Evolutionary conservation across 768 basidiomycete species (phyloP).

Genomic region (Suillus subalutaceus): DNA sequence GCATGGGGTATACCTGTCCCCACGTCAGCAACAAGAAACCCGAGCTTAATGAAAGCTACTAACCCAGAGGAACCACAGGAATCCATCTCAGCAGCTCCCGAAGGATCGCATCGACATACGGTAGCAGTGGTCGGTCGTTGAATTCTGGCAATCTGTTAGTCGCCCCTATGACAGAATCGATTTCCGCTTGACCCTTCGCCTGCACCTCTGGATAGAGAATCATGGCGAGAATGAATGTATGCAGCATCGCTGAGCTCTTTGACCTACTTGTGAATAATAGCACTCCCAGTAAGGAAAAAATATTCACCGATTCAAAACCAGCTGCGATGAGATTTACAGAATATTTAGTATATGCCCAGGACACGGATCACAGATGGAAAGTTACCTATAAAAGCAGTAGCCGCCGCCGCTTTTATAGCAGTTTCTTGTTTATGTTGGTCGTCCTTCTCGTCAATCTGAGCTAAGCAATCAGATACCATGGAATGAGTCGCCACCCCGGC

Average conservation of each 20-base stretch:
- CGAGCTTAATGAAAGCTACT: background rate
- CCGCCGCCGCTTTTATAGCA: conserved; percentile 31
- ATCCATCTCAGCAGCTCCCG: conserved; percentile 37
- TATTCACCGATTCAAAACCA: conserved; percentile 28
- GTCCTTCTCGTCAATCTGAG: conserved; percentile 19
- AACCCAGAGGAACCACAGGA: conserved; percentile 28
- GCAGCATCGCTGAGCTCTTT: conserved; percentile 28
- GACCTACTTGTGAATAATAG: background rate
- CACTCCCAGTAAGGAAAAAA: background rate
- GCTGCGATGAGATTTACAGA: conserved; percentile 17
- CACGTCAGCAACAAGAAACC: background rate
- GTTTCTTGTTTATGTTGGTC: conserved; percentile 21
- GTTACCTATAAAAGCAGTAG: conserved; percentile 28
- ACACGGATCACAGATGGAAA: background rate
- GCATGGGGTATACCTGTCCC: conserved; percentile 28
- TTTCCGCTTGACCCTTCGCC: conserved; percentile 25
- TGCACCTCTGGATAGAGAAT: conserved; percentile 30
- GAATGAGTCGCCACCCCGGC: conserved; percentile 23
- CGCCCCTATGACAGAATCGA: conserved; percentile 30
- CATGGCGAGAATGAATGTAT: conserved; percentile 32
- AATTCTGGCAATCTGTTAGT: conserved; percentile 27
- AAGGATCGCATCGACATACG: conserved; percentile 45
- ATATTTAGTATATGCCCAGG: background rate
- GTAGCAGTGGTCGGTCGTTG: conserved; percentile 32
- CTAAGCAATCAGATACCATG: conserved; percentile 29